phyloP scores from a whole-genome alignment of 2,329 filamentous ascomycete genomes.

The Pseudogymnoascus sp. region DNA sequence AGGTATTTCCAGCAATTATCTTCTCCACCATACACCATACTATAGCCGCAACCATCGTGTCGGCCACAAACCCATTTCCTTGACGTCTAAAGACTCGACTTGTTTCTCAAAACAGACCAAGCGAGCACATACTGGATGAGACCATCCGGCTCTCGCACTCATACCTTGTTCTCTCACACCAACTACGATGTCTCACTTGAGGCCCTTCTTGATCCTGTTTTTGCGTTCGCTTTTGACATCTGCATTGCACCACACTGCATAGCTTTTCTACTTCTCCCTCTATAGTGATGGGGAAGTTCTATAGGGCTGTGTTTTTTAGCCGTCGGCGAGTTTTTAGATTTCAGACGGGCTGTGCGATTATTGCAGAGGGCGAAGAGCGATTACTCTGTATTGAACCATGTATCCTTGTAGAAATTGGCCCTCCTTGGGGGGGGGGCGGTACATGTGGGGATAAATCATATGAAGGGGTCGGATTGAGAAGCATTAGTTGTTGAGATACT shows the following conservation, averaged over 20 bases:
- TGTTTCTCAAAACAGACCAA: background rate
- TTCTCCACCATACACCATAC: constrained; percentile 1
- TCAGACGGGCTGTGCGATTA: constrained; percentile 9
- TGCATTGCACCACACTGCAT: background rate
- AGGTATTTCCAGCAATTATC: background rate
- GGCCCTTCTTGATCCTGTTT: constrained; percentile 8
- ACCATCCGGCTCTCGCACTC: background rate
- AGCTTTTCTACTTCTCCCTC: background rate
- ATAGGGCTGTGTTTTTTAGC: constrained; percentile 10
- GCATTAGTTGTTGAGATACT: constrained; percentile 10
- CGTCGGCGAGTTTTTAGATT: constrained; percentile 1
- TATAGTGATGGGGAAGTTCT: background rate
- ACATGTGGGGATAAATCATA: constrained; percentile 9
- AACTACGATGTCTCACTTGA: constrained; percentile 8
- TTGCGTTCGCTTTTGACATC: constrained; percentile 4
- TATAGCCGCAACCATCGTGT: constrained; percentile 2
- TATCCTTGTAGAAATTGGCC: constrained; percentile 8
- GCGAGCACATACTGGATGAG: constrained; percentile 1
- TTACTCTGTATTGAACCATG: constrained; percentile 4
- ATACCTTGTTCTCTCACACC: background rate
- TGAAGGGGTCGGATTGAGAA: constrained; percentile 1
- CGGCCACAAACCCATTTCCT: constrained; percentile 9
- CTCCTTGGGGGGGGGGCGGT: background rate
- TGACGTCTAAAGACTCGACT: constrained; percentile 7
- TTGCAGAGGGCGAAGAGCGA: constrained; percentile 3